Percentiles rank a stretch among this genome's conserved stretches.
Evolutionary conservation across 306 rosid genomes (phyloP).

Genomic region (Leucaena leucocephala): DNA sequence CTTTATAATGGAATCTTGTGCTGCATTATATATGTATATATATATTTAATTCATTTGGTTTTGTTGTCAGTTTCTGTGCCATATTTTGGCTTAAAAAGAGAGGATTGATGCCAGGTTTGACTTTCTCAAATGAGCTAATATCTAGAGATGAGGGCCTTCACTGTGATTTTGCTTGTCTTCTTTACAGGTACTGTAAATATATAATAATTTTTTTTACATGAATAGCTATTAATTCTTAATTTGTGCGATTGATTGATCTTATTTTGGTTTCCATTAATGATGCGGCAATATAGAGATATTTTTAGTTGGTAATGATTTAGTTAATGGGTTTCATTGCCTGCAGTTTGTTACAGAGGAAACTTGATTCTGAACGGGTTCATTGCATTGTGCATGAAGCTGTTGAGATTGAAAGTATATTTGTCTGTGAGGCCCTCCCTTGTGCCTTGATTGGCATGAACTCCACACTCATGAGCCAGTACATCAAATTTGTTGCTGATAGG

Average conservation of each 20-base stretch:
- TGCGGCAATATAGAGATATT: not conserved
- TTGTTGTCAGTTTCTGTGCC: conserved; percentile 81
- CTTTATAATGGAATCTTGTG: conserved; percentile 28
- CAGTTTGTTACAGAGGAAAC: conserved; percentile 68
- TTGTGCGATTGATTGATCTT: conserved; percentile 20
- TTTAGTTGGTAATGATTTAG: not conserved
- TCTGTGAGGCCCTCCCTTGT: conserved; percentile 88
- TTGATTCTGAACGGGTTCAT: conserved; percentile 54
- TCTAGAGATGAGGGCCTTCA: conserved; percentile 98
- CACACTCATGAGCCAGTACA: conserved; percentile 86
- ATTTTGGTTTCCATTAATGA: not conserved
- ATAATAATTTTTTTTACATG: not conserved
- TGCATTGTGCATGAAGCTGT: conserved; percentile 69
- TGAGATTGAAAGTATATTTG: conserved; percentile 76
- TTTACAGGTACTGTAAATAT: conserved; percentile 62
- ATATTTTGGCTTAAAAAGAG: conserved; percentile 96
- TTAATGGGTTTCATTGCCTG: conserved; percentile 20
- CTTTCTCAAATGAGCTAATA: conserved; percentile 89
- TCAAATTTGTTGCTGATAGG: conserved; percentile 89
- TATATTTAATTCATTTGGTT: conserved; percentile 17
- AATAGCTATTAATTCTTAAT: conserved; percentile 1
- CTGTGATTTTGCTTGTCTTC: conserved; percentile 94
- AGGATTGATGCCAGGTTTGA: conserved; percentile 86
- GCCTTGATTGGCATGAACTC: conserved; percentile 96
- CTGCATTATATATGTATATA: not conserved